Conservation (phyloP, 1,139 yeast genomes). For the Blastobotrys buckinghamii region DNA sequence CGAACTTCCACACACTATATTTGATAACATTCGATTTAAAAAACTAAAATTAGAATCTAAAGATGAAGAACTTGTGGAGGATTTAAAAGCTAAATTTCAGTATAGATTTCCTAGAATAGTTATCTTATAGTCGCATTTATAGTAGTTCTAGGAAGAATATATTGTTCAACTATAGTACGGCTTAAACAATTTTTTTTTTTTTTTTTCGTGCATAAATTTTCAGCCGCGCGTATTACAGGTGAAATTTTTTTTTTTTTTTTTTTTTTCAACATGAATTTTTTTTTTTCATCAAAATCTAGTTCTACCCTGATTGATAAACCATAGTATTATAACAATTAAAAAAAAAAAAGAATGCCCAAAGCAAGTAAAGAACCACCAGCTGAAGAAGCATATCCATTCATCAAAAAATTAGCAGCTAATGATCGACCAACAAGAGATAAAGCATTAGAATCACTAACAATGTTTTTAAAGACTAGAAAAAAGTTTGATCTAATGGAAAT, state of each 20-base stretch:
- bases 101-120: too few species aligned
- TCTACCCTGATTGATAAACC: not conserved
- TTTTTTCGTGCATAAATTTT: not conserved
- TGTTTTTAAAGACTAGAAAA: slow-evolving; percentile 45
- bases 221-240: not conserved
- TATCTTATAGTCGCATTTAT: too few species aligned
- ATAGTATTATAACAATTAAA: not conserved
- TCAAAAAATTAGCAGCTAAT: slow-evolving; percentile 79
- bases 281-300: not conserved
- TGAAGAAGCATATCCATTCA: slow-evolving; percentile 42
- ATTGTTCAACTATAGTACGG: too few species aligned
- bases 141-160: too few species aligned
- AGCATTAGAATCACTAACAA: slow-evolving; percentile 63
- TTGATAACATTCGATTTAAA: too few species aligned
- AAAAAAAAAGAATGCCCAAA: slow-evolving; percentile 1
- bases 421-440: slow-evolving; percentile 68
- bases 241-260: too few species aligned
- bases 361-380: not conserved
- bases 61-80: too few species aligned
- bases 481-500: slow-evolving; percentile 48
- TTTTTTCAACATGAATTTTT: not conserved
- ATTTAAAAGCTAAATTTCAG: too few species aligned
- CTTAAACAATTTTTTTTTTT: too few species aligned
- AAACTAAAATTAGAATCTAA: too few species aligned
- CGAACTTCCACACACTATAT: too few species aligned